Conservation (phyloP, 495 filamentous ascomycete species). For the Viridothelium virens region DNA sequence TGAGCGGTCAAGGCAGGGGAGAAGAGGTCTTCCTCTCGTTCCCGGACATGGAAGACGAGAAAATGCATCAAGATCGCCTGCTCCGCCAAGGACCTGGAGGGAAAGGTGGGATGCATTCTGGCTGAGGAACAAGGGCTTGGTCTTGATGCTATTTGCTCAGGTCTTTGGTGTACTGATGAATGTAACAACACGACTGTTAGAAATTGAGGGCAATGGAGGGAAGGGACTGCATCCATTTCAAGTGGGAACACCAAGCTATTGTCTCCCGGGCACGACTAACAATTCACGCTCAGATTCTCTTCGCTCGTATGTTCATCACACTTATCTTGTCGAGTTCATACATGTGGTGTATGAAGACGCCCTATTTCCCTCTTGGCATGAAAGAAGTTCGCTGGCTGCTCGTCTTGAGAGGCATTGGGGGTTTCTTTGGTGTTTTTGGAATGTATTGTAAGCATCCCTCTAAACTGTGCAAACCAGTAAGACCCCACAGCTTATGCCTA, state of each 20-base stretch:
- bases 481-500: background rate
- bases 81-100: conserved; percentile 23
- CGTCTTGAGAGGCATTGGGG: conserved; percentile 58
- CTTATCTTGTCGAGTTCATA: conserved; percentile 57
- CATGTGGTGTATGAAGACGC: conserved; percentile 63
- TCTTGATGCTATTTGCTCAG: conserved; percentile 67
- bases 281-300: conserved; percentile 53
- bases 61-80: conserved; percentile 25
- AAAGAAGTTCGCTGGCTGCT: conserved; percentile 59
- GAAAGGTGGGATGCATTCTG: conserved; percentile 26
- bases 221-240: conserved; percentile 78
- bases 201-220: conserved; percentile 56
- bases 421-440: conserved; percentile 81
- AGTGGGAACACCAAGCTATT: conserved; percentile 32
- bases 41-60: conserved; percentile 1
- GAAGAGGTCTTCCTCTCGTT: conserved; percentile 18
- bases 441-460: conserved; percentile 51
- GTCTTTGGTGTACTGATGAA: conserved; percentile 88
- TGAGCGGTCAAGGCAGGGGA: conserved; percentile 23
- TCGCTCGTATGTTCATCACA: conserved; percentile 77
- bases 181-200: conserved; percentile 68
- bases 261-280: background rate
- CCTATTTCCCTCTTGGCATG: conserved; percentile 63
- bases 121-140: conserved; percentile 60
- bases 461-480: background rate